Conservation (phyloP, 73 alveolate genomes). For the Tetrahymena borealis region DNA sequence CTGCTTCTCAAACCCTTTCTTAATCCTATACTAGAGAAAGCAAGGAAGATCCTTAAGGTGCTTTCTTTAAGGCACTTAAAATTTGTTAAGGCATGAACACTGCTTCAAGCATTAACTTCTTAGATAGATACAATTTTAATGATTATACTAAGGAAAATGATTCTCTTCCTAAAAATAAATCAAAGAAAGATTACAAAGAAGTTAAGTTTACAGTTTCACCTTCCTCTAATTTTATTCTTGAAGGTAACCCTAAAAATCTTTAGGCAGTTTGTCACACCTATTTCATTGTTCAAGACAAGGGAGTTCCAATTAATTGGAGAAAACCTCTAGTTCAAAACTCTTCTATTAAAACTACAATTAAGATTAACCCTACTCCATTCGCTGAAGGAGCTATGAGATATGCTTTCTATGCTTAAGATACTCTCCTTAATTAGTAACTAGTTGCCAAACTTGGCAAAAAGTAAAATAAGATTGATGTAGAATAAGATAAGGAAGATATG, state of each 20-base stretch:
- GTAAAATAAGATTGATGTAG: background rate
- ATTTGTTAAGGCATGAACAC: background rate
- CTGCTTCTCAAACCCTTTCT: background rate
- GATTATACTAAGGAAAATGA: background rate
- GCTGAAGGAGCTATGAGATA: slow-evolving; percentile 53
- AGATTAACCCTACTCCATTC: slow-evolving; percentile 37
- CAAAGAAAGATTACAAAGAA: background rate
- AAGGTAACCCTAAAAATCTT: background rate
- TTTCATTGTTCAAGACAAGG: slow-evolving; percentile 16
- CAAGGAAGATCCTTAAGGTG: background rate
- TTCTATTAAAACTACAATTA: background rate
- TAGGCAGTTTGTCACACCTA: slow-evolving; percentile 6
- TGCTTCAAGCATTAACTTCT: background rate
- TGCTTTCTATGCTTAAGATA: slow-evolving; percentile 45
- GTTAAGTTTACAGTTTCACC: background rate
- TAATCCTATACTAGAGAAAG: background rate
- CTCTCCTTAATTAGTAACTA: slow-evolving; percentile 22
- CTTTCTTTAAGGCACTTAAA: background rate
- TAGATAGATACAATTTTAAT: background rate
- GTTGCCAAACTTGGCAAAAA: slow-evolving; percentile 41
- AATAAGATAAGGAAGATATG: slow-evolving; percentile 2
- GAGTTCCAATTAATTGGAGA: slow-evolving; percentile 11
- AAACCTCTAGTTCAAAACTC: slow-evolving; percentile 14
- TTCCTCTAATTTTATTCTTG: background rate
- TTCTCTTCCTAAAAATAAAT: background rate